phyloP scores from a whole-genome alignment of 345 rosid genomes.

The Anacardium occidentale region DNA sequence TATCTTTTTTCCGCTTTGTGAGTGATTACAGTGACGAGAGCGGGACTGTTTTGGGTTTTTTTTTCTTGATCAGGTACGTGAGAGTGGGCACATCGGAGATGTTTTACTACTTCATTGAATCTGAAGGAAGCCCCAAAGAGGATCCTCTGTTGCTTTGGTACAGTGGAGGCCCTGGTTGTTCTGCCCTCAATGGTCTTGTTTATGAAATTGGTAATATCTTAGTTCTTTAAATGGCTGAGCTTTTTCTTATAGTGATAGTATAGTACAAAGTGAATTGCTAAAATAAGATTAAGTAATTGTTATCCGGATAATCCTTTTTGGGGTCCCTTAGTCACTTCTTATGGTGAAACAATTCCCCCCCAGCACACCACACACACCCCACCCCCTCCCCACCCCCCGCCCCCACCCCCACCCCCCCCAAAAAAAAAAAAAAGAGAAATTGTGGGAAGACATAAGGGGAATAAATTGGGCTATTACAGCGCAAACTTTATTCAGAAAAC shows the following conservation, averaged over 20 bases:
- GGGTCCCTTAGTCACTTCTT: no score
- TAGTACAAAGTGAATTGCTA: no score
- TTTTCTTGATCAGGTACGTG: slow-evolving; percentile 25
- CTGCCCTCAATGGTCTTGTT: slow-evolving; percentile 32
- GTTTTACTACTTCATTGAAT: slow-evolving; percentile 22
- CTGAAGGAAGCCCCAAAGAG: slow-evolving; percentile 28
- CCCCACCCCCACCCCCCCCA: no score
- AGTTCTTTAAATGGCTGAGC: neutral
- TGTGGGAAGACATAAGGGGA: no score
- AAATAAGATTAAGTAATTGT: no score
- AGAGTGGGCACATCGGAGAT: slow-evolving; percentile 26
- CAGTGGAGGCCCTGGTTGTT: slow-evolving; percentile 48
- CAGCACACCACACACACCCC: no score
- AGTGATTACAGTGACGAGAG: neutral
- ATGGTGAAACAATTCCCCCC: no score
- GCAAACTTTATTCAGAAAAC: neutral
- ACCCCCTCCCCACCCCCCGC: no score
- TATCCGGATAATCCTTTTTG: no score
- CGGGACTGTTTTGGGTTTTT: neutral
- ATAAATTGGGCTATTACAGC: no score
- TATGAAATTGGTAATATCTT: slow-evolving; percentile 28
- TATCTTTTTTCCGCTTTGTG: neutral
- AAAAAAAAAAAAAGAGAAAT: no score
- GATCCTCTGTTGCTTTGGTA: slow-evolving; percentile 42
- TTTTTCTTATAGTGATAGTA: no score